Base-by-base conservation (phyloP, 352 stramenopile species). In the Phytophthora colocasiae region DNA sequence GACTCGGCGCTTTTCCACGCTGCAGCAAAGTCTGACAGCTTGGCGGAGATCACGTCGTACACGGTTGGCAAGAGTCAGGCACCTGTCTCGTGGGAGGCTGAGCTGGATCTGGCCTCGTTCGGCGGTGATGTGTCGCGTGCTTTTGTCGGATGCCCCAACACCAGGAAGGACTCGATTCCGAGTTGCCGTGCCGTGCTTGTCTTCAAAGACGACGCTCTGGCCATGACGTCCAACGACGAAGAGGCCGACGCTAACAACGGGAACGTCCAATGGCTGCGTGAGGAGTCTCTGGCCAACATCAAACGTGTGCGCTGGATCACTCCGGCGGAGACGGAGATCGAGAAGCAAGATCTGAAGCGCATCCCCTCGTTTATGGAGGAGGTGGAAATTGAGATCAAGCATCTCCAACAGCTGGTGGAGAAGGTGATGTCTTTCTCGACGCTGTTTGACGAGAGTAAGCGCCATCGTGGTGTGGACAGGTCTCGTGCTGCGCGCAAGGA, bases 251-350 rank as follows among this genome's bases (percentile, higher is more conserved):
- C 41, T 14, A 68, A 40, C 17, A 66, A 73, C 12, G 52, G 62
- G 6, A 89, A 83, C 22, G 71, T 89, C 14, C 61, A 82, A 5
- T 95, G 87, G 87, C 69, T 86, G 32, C 87, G 87, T n/a, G 87
- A 95, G 51, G 87, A 95, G 64, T 67, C 87, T 17, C 69, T 95
- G 11, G 87, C 85, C 12, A 90, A 89, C 64, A 83, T 95, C 27
- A 89, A 88, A 50, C 69, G 82, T 48, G 79, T 91, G 36, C 83
- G 83, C 40, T 95, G 87, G 87, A 85, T 95, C 31, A 93, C 83
- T 0, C 87, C 87, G 0, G 83, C 81, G 1, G 85, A 92, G 51
- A 91, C 78, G 3, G 83, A 91, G 24, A 90, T 92, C 31, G 85
- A 93, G 54, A 91, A 91, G 71, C 75, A 91, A 54, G 64, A 74